These are phyloP conservation scores for Tetragonia tetragonoides DNA, from an alignment of 148 eudicot genomes.

Conservation along the genomic window DNA sequence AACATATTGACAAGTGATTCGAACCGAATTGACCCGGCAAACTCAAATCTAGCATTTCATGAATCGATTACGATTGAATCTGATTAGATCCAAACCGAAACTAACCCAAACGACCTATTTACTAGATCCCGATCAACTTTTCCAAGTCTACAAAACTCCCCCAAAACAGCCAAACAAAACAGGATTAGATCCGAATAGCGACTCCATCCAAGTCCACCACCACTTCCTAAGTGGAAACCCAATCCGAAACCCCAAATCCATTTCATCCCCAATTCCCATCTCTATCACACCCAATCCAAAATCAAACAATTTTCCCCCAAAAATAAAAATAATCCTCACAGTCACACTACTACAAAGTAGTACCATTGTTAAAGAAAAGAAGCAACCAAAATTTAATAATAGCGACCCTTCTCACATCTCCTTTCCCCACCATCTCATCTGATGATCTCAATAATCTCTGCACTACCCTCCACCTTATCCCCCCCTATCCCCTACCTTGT, in stretches of 20 bases:
- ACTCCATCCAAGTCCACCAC: too few relatives aligned
- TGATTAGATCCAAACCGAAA: too few relatives aligned
- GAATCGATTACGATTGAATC: too few relatives aligned
- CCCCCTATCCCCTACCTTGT: not conserved
- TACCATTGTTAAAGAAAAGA: not conserved
- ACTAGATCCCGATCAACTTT: too few relatives aligned
- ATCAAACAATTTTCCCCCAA: not conserved
- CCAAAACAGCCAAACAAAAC: too few relatives aligned
- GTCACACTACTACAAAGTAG: too few relatives aligned
- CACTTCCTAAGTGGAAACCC: not conserved
- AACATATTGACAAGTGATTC: too few relatives aligned
- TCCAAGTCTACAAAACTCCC: too few relatives aligned
- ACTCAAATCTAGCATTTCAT: too few relatives aligned
- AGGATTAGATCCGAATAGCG: too few relatives aligned
- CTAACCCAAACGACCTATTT: too few relatives aligned
- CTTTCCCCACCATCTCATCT: conserved; percentile 9
- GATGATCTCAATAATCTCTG: conserved; percentile 6
- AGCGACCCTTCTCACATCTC: conserved; percentile 11
- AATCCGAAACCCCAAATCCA: not conserved
- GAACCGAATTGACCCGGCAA: too few relatives aligned
- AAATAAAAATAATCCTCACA: not conserved
- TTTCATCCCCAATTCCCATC: not conserved
- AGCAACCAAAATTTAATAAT: not conserved
- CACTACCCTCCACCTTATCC: conserved; percentile 28
- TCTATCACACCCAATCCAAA: not conserved